Evolutionary conservation across 805 yeast species (phyloP).

Genomic region (Metschnikowia chrysomelidarum): DNA sequence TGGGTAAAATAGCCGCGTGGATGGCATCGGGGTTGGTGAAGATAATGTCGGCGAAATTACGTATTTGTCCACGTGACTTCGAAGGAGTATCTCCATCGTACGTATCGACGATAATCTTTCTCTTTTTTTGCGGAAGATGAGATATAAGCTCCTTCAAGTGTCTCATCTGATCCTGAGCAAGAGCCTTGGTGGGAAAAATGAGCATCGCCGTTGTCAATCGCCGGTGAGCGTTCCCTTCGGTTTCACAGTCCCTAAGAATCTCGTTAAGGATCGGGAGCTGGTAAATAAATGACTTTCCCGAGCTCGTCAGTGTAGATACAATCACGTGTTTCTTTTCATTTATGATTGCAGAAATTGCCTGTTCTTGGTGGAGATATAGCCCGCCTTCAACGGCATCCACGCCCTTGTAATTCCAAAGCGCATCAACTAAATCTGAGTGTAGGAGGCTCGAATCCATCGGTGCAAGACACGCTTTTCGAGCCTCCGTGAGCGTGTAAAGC

Average conservation of each 20-base stretch:
- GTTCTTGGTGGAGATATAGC: conserved; percentile 80
- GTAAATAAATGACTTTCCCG: conserved; percentile 92
- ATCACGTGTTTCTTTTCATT: conserved; percentile 62
- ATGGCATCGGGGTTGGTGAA: conserved; percentile 96
- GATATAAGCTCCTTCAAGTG: conserved; percentile 61
- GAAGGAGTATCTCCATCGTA: conserved; percentile 92
- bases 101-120: conserved; percentile 62
- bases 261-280: conserved; percentile 76
- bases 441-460: conserved; percentile 42
- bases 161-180: conserved; percentile 94
- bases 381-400: conserved; percentile 38
- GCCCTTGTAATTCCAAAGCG: conserved; percentile 48
- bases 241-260: conserved; percentile 34
- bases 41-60: conserved; percentile 69
- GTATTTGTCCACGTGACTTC: conserved; percentile 49
- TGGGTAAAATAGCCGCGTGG: conserved; percentile 81
- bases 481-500: conserved; percentile 44
- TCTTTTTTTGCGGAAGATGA: conserved; percentile 41
- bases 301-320: conserved; percentile 91
- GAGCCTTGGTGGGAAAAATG: conserved; percentile 94
- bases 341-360: conserved; percentile 62
- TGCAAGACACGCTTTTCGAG: conserved; percentile 45
- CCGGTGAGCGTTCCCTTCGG: conserved; percentile 30
- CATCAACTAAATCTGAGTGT: conserved; percentile 46
- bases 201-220: conserved; percentile 67